Base-by-base conservation (phyloP, 805 yeast genomes). In the Kodamaea laetipori region DNA sequence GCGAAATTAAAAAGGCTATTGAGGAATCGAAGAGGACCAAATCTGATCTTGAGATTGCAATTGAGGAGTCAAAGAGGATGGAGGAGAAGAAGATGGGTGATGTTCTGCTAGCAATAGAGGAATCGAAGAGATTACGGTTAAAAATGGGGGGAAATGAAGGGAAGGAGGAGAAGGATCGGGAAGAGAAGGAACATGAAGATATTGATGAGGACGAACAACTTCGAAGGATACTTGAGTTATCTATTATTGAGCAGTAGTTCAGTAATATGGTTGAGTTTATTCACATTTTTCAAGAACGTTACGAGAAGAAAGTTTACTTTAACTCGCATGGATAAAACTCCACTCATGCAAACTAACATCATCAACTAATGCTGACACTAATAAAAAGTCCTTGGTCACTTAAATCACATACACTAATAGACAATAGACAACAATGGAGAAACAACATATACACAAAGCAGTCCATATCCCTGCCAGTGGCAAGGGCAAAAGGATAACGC, bases 1-100 rank as follows among this genome's bases (percentile, higher is more conserved):
- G 54, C n/a, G 25, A 25, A 7, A 49, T 71, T 7, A 49, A 50
- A 31, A n/a, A 37, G 33, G 61, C 57, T 1, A 30, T 60, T 6
- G 60, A 58, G 25, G 43, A 57, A 30, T 51, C 60, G 11, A 32
- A 21, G 8, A 21, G 24, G 24, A 8, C 8, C 24, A 15, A 30
- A 8, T 9, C 30, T 23, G 25, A 49, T 37, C 11, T 46, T 27
- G 15, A 24, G 52, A 21, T 43, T 36, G 57, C 55, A 2, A 32
- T 56, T 7, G 58, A 56, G 25, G 39, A 54, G 36, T 48, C 57
- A n/a, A 28, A 49, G 41, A 25, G 28, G 15, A 10, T 30, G 11
- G 17, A 13, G 10, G 17, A 13, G 34, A 17, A n/a, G 17, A 17
- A 17, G 17, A 27, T 6, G n/a, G n/a, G n/a, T 3, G 31, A 27